A percentile compares a stretch with the other conserved stretches of the same genome.
Evolutionary conservation across 1,284 basidiomycete species (phyloP).

Genomic region (Pseudozyma sp.): DNA sequence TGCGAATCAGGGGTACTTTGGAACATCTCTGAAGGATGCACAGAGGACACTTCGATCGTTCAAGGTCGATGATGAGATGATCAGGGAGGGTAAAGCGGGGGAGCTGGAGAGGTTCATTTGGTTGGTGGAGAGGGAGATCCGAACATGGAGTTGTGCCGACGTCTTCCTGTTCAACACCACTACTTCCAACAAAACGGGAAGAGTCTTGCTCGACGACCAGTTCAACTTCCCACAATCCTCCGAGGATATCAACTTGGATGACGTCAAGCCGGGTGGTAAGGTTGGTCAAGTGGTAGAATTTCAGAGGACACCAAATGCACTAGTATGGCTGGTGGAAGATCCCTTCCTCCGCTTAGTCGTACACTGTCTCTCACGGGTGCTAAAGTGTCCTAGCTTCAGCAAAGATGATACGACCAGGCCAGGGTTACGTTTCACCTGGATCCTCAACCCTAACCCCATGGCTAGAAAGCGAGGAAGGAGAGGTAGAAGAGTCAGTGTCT

Average conservation of each 20-base stretch:
- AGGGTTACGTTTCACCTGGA: constrained; percentile 51
- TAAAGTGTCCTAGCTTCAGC: constrained; percentile 54
- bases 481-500: constrained; percentile 28
- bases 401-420: constrained; percentile 39
- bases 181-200: constrained; percentile 12
- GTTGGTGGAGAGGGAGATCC: constrained; percentile 46
- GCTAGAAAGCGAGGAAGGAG: constrained; percentile 25
- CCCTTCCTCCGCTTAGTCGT: constrained; percentile 55
- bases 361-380: constrained; percentile 60
- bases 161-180: constrained; percentile 22
- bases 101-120: constrained; percentile 52
- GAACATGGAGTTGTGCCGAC: constrained; percentile 37
- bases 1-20: constrained; percentile 55
- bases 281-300: constrained; percentile 47
- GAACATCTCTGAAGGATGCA: constrained; percentile 50
- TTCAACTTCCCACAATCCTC: constrained; percentile 20
- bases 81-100: constrained; percentile 16
- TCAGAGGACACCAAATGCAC: constrained; percentile 51
- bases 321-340: constrained; percentile 59
- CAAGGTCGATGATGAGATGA: constrained; percentile 18
- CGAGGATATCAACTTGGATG: constrained; percentile 12
- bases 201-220: constrained; percentile 15
- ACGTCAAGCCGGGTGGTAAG: not conserved
- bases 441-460: constrained; percentile 57
- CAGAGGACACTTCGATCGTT: constrained; percentile 46